phyloP scores from a whole-genome alignment of 805 yeast genomes.

The Myxozyma vanderwaltii region DNA sequence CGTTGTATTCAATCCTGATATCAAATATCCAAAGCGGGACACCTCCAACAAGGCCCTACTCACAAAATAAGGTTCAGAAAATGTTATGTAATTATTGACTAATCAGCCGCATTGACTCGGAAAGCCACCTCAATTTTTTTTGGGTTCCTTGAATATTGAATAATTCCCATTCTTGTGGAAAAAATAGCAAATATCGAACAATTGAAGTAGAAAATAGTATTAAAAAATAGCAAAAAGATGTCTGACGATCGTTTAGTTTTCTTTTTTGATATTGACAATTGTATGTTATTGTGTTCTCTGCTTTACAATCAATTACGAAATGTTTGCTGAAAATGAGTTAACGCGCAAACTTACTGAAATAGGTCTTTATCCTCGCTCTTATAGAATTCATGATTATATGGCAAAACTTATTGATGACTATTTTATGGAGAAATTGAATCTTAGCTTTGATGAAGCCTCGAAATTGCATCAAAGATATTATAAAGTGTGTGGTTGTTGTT shows the following conservation, averaged over 20 bases:
- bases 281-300: conserved; percentile 42
- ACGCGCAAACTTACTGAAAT: background rate
- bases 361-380: conserved; percentile 67
- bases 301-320: background rate
- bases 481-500: too few species aligned
- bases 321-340: too few species aligned
- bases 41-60: too few species aligned
- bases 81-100: background rate
- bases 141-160: too few species aligned
- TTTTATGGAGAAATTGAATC: conserved; percentile 63
- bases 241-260: conserved; percentile 46
- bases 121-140: background rate
- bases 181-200: too few species aligned
- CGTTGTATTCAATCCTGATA: too few species aligned
- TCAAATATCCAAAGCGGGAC: too few species aligned
- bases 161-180: too few species aligned
- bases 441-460: conserved; percentile 74
- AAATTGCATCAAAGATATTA: conserved; percentile 73
- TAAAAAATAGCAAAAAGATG: background rate
- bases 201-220: too few species aligned
- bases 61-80: background rate
- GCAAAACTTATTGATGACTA: conserved; percentile 79
- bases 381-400: conserved; percentile 83
- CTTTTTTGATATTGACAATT: conserved; percentile 92
- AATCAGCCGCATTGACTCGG: conserved; percentile 5